Base-by-base conservation (phyloP, 768 basidiomycete species). In the Boletus sp. region DNA sequence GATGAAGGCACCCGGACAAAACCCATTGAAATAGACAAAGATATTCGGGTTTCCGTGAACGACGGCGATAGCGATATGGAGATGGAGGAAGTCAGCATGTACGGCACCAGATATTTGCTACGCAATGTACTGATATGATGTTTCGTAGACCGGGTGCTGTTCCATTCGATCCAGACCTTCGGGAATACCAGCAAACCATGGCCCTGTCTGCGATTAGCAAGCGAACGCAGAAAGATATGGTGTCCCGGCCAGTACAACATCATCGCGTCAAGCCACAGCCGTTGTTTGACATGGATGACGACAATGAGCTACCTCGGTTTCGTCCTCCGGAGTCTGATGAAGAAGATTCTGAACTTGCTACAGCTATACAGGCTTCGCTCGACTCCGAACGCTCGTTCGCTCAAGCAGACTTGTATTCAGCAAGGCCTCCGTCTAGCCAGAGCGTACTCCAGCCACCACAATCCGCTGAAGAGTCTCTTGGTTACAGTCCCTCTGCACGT, bases 31-130 rank as follows among this genome's bases (percentile, higher is more conserved):
- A 81, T 98, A 51, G 92, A 95, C 63, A 79, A 80, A 38, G 83
- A 87, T n/a, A 70, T 75, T 15, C 67, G 72, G 33, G 70, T 53
- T 35, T 59, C 60, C 35, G 63, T 69, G 25, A 67, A 74, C 10
- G 74, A 75, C 56, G 61, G 54, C 50, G 77, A 73, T 13, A 77
- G 74, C 55, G 82, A 83, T 50, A 75, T 71, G 61, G 90, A 87
- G 54, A 94, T 91, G 90, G 93, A 93, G 65, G 87, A 92, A 67
- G 83, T 91, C 23, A 61, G 69, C 50, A 84, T 90, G 90, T 88
- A 72, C 53, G 84, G 59, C 47, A 27, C 19, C 30, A 33, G 19
- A 6, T 23, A 23, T 50, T 27, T 37, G 21, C 27, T 23, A 21
- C 35, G 37, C 51, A 17, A 44, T 37, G 25, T 47, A 54, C 47